Conservation (phyloP, 805 yeast genomes). For the Torulaspora maleeae region DNA sequence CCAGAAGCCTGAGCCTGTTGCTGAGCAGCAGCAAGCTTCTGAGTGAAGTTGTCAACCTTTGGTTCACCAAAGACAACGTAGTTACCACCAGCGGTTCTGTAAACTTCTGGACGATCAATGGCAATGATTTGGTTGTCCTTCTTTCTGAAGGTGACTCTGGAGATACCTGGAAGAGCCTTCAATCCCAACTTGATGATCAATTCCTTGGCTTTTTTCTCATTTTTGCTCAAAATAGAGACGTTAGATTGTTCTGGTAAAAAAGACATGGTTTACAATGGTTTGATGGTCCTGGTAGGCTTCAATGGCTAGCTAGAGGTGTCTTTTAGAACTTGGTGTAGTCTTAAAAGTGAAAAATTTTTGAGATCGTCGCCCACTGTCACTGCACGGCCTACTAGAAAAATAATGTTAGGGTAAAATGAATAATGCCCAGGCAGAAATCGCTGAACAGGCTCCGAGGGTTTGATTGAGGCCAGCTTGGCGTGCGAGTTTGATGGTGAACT, state of each 20-base stretch:
- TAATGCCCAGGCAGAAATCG: background rate
- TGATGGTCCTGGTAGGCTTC: background rate
- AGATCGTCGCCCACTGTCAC: background rate
- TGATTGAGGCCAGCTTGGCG: background rate
- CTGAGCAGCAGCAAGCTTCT: slow-evolving; percentile 80
- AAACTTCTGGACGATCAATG: slow-evolving; percentile 91
- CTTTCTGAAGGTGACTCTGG: slow-evolving; percentile 93
- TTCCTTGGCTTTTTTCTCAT: slow-evolving; percentile 95
- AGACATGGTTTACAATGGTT: slow-evolving; percentile 20
- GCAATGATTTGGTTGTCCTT: slow-evolving; percentile 88
- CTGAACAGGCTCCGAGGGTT: background rate
- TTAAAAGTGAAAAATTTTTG: slow-evolving; percentile 7
- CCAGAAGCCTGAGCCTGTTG: slow-evolving; percentile 51
- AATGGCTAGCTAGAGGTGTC: background rate
- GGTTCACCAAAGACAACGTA: slow-evolving; percentile 98
- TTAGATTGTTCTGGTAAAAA: slow-evolving; percentile 31
- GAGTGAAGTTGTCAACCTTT: slow-evolving; percentile 88
- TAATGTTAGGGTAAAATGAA: background rate
- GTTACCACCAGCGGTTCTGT: slow-evolving; percentile 87
- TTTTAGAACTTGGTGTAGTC: background rate
- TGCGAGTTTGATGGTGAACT: background rate
- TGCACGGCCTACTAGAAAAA: background rate
- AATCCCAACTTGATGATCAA: slow-evolving; percentile 81
- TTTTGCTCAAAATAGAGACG: slow-evolving; percentile 68
- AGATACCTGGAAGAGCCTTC: slow-evolving; percentile 85